These are phyloP conservation scores for Plantago rigida DNA, from an alignment of 305 asterid species.

Conservation along the genomic window DNA sequence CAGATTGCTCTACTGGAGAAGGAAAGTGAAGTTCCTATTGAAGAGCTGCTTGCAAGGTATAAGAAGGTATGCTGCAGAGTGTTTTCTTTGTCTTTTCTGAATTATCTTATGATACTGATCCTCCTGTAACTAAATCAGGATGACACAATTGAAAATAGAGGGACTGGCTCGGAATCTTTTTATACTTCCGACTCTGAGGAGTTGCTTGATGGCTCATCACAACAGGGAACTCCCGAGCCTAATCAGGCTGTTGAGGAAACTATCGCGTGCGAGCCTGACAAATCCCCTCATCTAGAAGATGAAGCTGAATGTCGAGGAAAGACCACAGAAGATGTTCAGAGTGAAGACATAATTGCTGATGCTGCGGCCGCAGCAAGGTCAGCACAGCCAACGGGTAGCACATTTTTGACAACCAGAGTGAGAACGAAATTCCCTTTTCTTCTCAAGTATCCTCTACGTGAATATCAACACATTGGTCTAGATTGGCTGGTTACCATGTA, in stretches of 20 bases:
- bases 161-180: constrained; percentile 39
- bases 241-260: constrained; percentile 38
- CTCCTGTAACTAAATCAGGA: constrained; percentile 40
- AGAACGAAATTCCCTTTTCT: constrained; percentile 94
- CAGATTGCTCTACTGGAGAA: constrained; percentile 81
- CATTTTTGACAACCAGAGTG: constrained; percentile 89
- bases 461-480: constrained; percentile 97
- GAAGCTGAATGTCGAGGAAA: constrained; percentile 42
- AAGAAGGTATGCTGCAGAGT: constrained; percentile 58
- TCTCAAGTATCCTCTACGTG: constrained; percentile 91
- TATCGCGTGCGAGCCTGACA: constrained; percentile 34
- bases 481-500: constrained; percentile 99
- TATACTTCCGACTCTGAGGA: constrained; percentile 58
- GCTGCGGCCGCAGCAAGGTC: constrained; percentile 99
- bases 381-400: constrained; percentile 98
- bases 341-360: constrained; percentile 76
- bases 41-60: constrained; percentile 90
- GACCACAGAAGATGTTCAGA: constrained; percentile 54
- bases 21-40: constrained; percentile 82
- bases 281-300: constrained; percentile 34
- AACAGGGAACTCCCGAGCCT: constrained; percentile 32
- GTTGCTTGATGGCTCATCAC: constrained; percentile 35
- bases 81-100: constrained; percentile 22
- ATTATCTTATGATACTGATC: constrained; percentile 27
- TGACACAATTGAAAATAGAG: constrained; percentile 39